phyloP scores from a whole-genome alignment of 345 rosid species.

The Alliaria petiolata region DNA sequence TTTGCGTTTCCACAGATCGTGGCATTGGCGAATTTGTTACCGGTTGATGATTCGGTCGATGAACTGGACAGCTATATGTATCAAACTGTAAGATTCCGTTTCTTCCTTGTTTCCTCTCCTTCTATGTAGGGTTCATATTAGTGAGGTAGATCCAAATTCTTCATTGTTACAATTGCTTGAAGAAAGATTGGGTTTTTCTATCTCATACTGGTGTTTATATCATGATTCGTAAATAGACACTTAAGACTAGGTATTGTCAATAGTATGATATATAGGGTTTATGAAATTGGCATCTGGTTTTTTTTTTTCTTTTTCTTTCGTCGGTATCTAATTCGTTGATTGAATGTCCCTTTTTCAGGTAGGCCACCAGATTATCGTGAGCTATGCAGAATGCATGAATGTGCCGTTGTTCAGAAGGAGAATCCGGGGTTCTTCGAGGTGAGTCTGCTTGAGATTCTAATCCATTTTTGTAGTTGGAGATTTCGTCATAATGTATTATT shows the following conservation, averaged over 20 bases:
- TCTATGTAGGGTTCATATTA: background rate
- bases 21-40: conserved; percentile 88
- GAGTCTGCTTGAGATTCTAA: conserved; percentile 31
- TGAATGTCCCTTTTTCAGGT: conserved; percentile 44
- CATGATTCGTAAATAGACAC: background rate
- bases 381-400: conserved; percentile 90
- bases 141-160: background rate
- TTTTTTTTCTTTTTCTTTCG: background rate
- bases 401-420: conserved; percentile 78
- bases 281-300: background rate
- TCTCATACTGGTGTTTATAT: background rate
- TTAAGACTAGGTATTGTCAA: background rate
- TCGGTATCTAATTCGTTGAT: background rate
- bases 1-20: conserved; percentile 50
- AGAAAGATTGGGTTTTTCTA: background rate
- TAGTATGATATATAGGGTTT: background rate
- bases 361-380: conserved; percentile 85
- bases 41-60: conserved; percentile 78
- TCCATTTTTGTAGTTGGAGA: background rate
- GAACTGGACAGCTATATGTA: conserved; percentile 97
- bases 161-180: background rate
- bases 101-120: background rate
- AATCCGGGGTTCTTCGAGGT: conserved; percentile 84
- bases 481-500: background rate
- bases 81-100: conserved; percentile 56